Base-by-base conservation (phyloP, 495 filamentous ascomycete species). In the Penicillium odoratum region DNA sequence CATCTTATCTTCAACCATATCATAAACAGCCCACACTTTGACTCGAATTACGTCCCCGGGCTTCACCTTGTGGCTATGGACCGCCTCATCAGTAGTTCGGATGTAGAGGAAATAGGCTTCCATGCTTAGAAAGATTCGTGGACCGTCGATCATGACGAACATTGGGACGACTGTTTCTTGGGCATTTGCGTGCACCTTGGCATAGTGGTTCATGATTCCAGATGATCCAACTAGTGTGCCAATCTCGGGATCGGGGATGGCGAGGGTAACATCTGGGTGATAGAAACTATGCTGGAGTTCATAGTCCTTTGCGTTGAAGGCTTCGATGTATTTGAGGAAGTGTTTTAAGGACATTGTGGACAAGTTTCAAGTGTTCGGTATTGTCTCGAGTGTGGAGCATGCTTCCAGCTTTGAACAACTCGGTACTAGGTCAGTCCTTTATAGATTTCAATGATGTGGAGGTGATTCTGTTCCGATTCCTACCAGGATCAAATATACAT, bases 191-290 rank as follows among this genome's bases (percentile, higher is more conserved):
- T 56, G 53, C 15, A 56, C 53, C 6, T 30, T 48, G 13, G 53
- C 34, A 30, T 56, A 56, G 30, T 56, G 53, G 11, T 42, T 36
- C 53, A 56, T 56, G 15, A 56, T 34, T 13, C 53, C 53, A 11
- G 36, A 18, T 15, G 53, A 56, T 4, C 53, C 53, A 18, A 48
- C 16, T 9, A 56, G 53, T 2, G 44, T 56, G n/a, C 53, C 53
- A 10, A 56, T 56, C 26, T 56, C 53, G n/a, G 53, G 53, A 30
- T 56, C 53, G n/a, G 53, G 53, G 30, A 56, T 56, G 15, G 44
- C 29, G 7, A 56, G 45, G 4, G 53, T 56, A 6, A 56, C 53
- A 56, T 56, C 15, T 21, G 49, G 13, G 15, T 48, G 31, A 33
- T 56, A 56, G 44, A 48, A 56, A 15, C 38, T 48, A 26, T 56